These are phyloP conservation scores for Verbena officinalis DNA, from an alignment of 257 asterid species.

Conservation along the genomic window DNA sequence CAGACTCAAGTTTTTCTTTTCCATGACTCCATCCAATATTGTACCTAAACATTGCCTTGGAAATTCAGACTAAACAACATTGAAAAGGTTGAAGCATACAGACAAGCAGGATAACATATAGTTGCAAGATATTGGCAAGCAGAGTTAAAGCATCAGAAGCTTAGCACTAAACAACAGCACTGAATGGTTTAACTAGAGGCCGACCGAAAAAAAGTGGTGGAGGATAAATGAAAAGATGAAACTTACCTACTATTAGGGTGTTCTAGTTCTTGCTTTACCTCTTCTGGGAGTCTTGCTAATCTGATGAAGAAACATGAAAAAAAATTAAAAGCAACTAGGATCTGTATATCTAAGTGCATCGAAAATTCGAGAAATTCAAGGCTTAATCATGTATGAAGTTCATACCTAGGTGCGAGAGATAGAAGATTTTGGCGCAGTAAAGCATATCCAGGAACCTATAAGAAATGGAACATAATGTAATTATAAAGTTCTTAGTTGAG, in stretches of 20 bases:
- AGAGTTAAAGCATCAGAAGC: too few relatives aligned
- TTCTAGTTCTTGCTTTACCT: constrained; percentile 64
- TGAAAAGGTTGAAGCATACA: constrained; percentile 11
- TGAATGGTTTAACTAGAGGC: background rate
- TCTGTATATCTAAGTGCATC: constrained; percentile 12
- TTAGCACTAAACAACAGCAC: constrained; percentile 14
- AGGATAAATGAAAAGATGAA: constrained; percentile 10
- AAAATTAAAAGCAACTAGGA: constrained; percentile 25
- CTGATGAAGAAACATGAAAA: constrained; percentile 43
- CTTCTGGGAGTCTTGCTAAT: constrained; percentile 77
- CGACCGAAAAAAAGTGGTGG: constrained; percentile 13
- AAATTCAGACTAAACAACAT: constrained; percentile 24
- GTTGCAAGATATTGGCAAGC: constrained; percentile 11
- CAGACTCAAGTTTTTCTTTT: constrained; percentile 90
- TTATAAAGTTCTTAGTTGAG: background rate
- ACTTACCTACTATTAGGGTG: constrained; percentile 79
- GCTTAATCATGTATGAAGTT: constrained; percentile 10
- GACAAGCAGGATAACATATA: constrained; percentile 5
- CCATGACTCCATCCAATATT: constrained; percentile 99
- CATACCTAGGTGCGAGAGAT: constrained; percentile 77
- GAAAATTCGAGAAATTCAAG: constrained; percentile 11
- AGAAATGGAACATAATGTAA: constrained; percentile 24
- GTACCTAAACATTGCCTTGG: constrained; percentile 52
- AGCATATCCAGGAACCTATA: constrained; percentile 83
- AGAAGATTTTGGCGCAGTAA: constrained; percentile 76